Evolutionary conservation across 768 basidiomycete genomes (phyloP).

Genomic region (Termitomyces sp.): DNA sequence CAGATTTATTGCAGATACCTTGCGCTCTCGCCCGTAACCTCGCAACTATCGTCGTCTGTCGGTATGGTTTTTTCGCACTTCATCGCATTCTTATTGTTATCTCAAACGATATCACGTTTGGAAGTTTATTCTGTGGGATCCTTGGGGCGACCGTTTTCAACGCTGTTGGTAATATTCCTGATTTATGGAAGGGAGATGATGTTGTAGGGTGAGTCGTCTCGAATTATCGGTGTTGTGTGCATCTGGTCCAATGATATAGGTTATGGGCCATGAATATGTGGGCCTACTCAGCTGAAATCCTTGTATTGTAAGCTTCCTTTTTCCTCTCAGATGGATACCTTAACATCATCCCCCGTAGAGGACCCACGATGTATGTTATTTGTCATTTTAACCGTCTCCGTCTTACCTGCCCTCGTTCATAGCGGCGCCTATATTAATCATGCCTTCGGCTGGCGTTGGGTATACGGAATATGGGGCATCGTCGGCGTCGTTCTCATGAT

Average conservation of each 20-base stretch:
- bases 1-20: slow-evolving; percentile 23
- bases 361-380: slow-evolving; percentile 16
- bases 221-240: no score
- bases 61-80: slow-evolving; percentile 10
- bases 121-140: slow-evolving; percentile 20
- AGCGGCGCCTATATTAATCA: slow-evolving; percentile 22
- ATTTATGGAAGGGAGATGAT: slow-evolving; percentile 22
- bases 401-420: not conserved
- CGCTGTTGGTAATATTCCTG: slow-evolving; percentile 22
- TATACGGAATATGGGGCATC: slow-evolving; percentile 23
- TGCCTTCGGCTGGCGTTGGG: slow-evolving; percentile 23
- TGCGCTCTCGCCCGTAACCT: slow-evolving; percentile 21
- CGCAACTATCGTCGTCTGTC: slow-evolving; percentile 17
- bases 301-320: slow-evolving; percentile 14
- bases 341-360: slow-evolving; percentile 4
- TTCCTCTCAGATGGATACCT: not conserved
- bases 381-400: no score
- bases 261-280: slow-evolving; percentile 25
- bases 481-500: slow-evolving; percentile 17
- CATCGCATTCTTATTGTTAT: not conserved
- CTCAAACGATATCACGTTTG: not conserved
- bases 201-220: slow-evolving; percentile 9
- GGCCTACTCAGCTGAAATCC: slow-evolving; percentile 21
- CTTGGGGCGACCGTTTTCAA: slow-evolving; percentile 19
- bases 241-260: slow-evolving; percentile 3